Evolutionary conservation across 331 rosid genomes (phyloP).

Genomic region (Arachis monticola): DNA sequence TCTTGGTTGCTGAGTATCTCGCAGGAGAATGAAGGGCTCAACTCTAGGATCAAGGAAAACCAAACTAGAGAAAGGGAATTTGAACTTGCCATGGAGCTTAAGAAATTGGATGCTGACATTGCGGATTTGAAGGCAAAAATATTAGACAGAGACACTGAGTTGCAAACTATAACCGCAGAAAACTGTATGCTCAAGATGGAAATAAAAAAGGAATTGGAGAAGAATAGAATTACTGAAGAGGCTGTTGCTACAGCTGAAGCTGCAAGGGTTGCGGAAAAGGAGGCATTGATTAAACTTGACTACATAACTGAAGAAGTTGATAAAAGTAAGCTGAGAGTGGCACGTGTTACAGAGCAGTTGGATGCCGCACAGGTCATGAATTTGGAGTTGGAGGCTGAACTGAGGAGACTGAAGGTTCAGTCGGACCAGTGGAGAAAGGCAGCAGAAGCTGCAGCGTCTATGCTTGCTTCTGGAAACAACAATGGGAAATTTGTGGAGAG

Average conservation of each 20-base stretch:
- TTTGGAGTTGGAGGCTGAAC: slow-evolving; percentile 70
- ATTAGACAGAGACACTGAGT: slow-evolving; percentile 60
- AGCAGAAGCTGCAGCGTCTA: slow-evolving; percentile 83
- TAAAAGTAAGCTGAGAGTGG: slow-evolving; percentile 53
- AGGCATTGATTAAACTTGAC: slow-evolving; percentile 58
- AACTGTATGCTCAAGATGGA: slow-evolving; percentile 61
- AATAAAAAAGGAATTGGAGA: slow-evolving; percentile 52
- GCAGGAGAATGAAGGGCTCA: slow-evolving; percentile 49
- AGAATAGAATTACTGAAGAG: slow-evolving; percentile 40
- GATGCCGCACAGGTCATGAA: slow-evolving; percentile 64
- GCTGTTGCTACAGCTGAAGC: slow-evolving; percentile 52
- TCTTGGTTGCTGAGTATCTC: slow-evolving; percentile 50
- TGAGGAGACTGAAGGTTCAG: slow-evolving; percentile 79
- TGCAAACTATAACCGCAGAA: slow-evolving; percentile 63
- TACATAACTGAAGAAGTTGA: slow-evolving; percentile 59
- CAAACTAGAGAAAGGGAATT: slow-evolving; percentile 42
- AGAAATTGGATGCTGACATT: slow-evolving; percentile 51
- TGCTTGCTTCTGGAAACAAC: slow-evolving; percentile 69
- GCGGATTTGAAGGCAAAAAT: slow-evolving; percentile 59
- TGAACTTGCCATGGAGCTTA: slow-evolving; percentile 47
- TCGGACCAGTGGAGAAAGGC: slow-evolving; percentile 95
- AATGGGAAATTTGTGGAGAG: slow-evolving; percentile 60
- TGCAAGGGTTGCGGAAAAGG: slow-evolving; percentile 54
- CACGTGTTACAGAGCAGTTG: slow-evolving; percentile 66
- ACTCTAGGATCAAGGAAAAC: slow-evolving; percentile 42